Percentiles rank a stretch among this genome's conserved stretches.
phyloP scores from a whole-genome alignment of 2,329 filamentous ascomycete species.

The Colletotrichum incanum region DNA sequence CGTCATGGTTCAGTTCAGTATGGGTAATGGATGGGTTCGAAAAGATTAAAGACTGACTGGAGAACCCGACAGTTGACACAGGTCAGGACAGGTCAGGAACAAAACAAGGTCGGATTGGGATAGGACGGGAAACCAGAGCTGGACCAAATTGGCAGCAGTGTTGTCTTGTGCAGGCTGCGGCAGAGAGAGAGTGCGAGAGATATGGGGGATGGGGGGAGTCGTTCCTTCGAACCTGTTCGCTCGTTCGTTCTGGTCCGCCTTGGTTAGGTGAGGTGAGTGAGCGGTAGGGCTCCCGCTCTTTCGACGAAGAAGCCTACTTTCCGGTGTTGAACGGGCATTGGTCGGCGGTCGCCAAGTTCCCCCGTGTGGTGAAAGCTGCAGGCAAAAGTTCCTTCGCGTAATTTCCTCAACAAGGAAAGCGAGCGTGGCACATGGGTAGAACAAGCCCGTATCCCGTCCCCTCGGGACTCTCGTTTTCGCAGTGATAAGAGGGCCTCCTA shows the following conservation, averaged over 20 bases:
- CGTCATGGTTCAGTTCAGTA: slow-evolving; percentile 42
- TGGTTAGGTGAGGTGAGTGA: slow-evolving; percentile 9
- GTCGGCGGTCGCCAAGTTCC: slow-evolving; percentile 53
- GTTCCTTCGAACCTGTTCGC: slow-evolving; percentile 21
- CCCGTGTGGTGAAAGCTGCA: slow-evolving; percentile 51
- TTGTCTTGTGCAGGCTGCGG: slow-evolving; percentile 16
- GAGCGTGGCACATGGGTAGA: slow-evolving; percentile 48
- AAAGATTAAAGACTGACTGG: slow-evolving; percentile 43
- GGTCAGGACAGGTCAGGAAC: slow-evolving; percentile 33
- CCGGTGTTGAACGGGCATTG: slow-evolving; percentile 43
- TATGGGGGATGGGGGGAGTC: slow-evolving; percentile 44
- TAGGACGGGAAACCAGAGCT: slow-evolving; percentile 26
- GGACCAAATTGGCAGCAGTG: slow-evolving; percentile 23
- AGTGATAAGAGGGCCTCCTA: slow-evolving; percentile 39
- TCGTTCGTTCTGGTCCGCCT: slow-evolving; percentile 20
- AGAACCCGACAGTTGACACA: slow-evolving; percentile 19
- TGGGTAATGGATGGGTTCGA: slow-evolving; percentile 34
- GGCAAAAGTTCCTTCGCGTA: slow-evolving; percentile 60
- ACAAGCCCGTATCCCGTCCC: slow-evolving; percentile 41
- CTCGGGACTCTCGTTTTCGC: slow-evolving; percentile 24
- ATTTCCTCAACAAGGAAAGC: slow-evolving; percentile 55
- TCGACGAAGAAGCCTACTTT: slow-evolving; percentile 34
- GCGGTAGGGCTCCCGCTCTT: slow-evolving; percentile 8
- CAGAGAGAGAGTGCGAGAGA: slow-evolving; percentile 13
- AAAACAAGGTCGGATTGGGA: slow-evolving; percentile 27